Conservation (phyloP, 768 basidiomycete genomes). For the Boletus vinaceobasis region DNA sequence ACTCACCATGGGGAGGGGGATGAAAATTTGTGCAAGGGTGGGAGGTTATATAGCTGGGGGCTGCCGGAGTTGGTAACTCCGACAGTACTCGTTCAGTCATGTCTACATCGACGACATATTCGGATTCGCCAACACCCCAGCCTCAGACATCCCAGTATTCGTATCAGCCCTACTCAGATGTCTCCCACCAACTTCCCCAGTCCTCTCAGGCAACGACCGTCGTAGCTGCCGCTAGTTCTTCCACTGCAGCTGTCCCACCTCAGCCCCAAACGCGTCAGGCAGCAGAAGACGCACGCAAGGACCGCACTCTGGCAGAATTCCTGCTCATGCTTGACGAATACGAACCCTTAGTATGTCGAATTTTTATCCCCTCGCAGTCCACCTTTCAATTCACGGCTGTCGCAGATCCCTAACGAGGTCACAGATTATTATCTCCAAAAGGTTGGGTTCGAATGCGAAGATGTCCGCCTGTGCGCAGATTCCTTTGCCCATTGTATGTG, state of each 20-base stretch:
- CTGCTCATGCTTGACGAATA: slow-evolving; percentile 96
- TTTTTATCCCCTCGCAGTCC: background rate
- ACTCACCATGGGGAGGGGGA: slow-evolving; percentile 24
- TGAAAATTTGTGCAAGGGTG: too few relatives aligned
- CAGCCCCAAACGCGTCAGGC: slow-evolving; percentile 60
- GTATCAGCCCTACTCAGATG: slow-evolving; percentile 19
- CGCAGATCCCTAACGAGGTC: slow-evolving; percentile 93
- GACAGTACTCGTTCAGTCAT: slow-evolving; percentile 26
- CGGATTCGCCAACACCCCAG: slow-evolving; percentile 33
- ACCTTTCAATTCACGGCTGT: background rate
- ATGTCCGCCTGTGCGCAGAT: slow-evolving; percentile 75
- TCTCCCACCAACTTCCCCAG: slow-evolving; percentile 19
- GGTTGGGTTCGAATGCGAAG: slow-evolving; percentile 94
- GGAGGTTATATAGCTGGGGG: slow-evolving; percentile 20
- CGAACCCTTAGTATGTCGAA: slow-evolving; percentile 74
- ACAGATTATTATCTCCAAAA: slow-evolving; percentile 96
- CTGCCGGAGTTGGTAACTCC: slow-evolving; percentile 24
- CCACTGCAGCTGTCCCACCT: slow-evolving; percentile 14
- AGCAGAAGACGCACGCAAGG: slow-evolving; percentile 80
- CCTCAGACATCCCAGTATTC: slow-evolving; percentile 22
- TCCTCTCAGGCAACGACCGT: slow-evolving; percentile 16
- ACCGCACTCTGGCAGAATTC: slow-evolving; percentile 89
- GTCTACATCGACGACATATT: slow-evolving; percentile 30
- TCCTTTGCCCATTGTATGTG: background rate
- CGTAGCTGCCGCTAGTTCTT: slow-evolving; percentile 15